Evolutionary conservation across 2,329 filamentous ascomycete species (phyloP), one percentile per base, ranked within the genome.

Genomic region (Ophiostoma angusticollis): DNA sequence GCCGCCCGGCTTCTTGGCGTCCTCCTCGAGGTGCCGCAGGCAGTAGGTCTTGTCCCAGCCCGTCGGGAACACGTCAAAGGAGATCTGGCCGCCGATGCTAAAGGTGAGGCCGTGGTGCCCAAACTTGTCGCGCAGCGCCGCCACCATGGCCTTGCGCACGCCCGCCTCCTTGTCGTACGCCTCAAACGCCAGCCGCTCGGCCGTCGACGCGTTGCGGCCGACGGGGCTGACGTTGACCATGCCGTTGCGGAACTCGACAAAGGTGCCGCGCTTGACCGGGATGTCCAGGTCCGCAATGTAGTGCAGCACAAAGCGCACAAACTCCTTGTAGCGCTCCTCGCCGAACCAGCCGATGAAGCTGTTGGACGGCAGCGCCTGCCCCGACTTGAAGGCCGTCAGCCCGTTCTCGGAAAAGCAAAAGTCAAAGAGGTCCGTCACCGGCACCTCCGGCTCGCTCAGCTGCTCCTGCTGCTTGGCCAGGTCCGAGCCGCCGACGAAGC

Each of bases 1-100:
- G 46, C 80, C 79, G 53, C 74, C 78, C 29, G 72, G 67, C 58
- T 72, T 68, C 63, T 71, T 65, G 47, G 80, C 78, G 60, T 95
- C 87, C 47, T 72, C 72, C 64, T 91, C 84, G 45, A 96, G 68
- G 62, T 95, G 87, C 52, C 74, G 68, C 50, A 96, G 70, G 66
- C 87, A 95, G 72, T 94, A 98, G 9, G 84, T 94, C 78, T 96
- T 98, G 67, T 98, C 91, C 91, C 91, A 98, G 55, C 91, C 91
- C 3, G 68, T 74, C 47, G 91, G 91, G 72, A 98, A 98, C 53
- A 96, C 83, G 57, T 98, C 91, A 60, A 98, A 98, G 44, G 87
- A 95, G 62, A 98, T 95, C 58, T 95, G 85, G 38, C 91, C 91
- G 51, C 91, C 91, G 53, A 98, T 93, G 47, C 85, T 89, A 69